phyloP scores from a whole-genome alignment of 2,329 filamentous ascomycete species.

The Didymella glomerata region DNA sequence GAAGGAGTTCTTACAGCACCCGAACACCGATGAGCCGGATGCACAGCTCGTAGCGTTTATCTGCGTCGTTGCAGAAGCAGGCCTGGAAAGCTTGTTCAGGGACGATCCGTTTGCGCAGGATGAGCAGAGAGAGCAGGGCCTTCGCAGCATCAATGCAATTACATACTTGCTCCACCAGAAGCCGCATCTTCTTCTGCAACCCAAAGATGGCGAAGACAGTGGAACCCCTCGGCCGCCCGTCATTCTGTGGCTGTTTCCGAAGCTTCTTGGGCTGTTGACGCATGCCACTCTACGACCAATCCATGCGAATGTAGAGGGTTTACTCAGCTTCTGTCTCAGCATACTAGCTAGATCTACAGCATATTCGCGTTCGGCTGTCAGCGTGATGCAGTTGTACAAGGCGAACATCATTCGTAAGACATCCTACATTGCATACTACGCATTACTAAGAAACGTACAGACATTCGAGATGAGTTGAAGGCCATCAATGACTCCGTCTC shows the following conservation, averaged over 20 bases:
- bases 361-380: constrained; percentile 47
- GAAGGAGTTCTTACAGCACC: constrained; percentile 64
- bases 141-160: constrained; percentile 80
- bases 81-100: constrained; percentile 73
- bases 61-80: constrained; percentile 81
- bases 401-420: constrained; percentile 54
- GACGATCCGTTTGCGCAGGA: constrained; percentile 73
- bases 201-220: constrained; percentile 44
- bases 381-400: constrained; percentile 49
- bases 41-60: constrained; percentile 83
- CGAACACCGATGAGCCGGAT: constrained; percentile 66
- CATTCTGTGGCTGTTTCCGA: constrained; percentile 63
- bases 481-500: constrained; percentile 29
- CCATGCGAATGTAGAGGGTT: constrained; percentile 46
- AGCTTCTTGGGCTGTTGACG: constrained; percentile 59
- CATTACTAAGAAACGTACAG: constrained; percentile 44
- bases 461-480: constrained; percentile 57
- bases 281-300: constrained; percentile 53
- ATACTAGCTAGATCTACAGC: constrained; percentile 48
- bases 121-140: constrained; percentile 66
- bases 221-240: constrained; percentile 54
- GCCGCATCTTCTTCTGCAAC: constrained; percentile 68
- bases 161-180: constrained; percentile 77
- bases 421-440: background rate
- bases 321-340: constrained; percentile 51